Evolutionary conservation across 495 filamentous ascomycete species (phyloP), one percentile per base, ranked within the genome.

Genomic region (Aspergillus ostianus): DNA sequence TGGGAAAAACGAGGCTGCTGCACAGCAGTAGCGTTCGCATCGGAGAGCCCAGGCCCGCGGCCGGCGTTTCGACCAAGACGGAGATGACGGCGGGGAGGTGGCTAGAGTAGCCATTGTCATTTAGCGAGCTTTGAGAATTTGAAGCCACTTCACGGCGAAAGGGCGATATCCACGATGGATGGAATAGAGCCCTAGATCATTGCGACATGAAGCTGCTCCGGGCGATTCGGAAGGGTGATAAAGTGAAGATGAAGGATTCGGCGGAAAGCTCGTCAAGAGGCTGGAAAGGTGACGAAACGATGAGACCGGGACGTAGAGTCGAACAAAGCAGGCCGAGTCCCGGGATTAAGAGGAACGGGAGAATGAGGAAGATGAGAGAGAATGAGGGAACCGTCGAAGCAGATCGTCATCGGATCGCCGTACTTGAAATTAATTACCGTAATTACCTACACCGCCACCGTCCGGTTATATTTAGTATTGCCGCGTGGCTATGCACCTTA

Each of bases 11-110:
- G 85, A 88, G 36, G 87, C 79, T 17, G 83, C 82, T 13, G 79
- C 77, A 71, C 94, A 97, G 76, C 91, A 97, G 72, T 83, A 85
- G 32, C 92, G 90, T 77, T 97, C 92, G 66, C 89, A 82, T 66
- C 82, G 85, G 48, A 90, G 83, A 7, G 86, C 90, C 83, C 87
- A 94, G 64, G 82, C 62, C 65, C 78, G 69, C 64, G 78, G 67
- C n/a, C 71, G 71, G 59, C 77, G 76, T 65, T 82, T 81, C 29
- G 80, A 73, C 67, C 74, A 81, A 53, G 74, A 75, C 12, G 83
- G 77, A 46, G 80, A 77, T 18, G 78, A 77, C 19, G 75, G 75
- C 18, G 77, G 70, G 21, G 74, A 75, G 45, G 71, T 70, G 58
- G 73, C 72, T 53, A 78, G 54, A 23, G 77, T 77, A 53, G 77